These are phyloP conservation scores for Grigorovia yakushimaensis DNA, from an alignment of 805 yeast genomes.

Conservation along the genomic window DNA sequence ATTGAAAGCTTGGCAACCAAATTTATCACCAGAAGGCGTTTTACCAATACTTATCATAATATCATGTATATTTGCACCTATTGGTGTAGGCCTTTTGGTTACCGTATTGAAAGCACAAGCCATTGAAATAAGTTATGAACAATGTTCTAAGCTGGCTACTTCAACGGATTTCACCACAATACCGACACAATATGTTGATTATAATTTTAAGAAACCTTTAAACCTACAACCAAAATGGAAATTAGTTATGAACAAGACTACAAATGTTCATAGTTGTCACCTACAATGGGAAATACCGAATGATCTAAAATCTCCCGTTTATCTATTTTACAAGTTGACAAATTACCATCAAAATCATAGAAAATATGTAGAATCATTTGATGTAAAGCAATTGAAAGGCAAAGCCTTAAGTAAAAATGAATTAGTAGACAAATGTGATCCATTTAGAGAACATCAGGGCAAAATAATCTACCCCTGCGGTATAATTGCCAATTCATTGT, in stretches of 20 bases:
- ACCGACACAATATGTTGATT: conserved; percentile 46
- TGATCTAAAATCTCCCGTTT: conserved; percentile 61
- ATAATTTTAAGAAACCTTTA: conserved; percentile 46
- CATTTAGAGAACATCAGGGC: conserved; percentile 27
- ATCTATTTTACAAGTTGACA: conserved; percentile 73
- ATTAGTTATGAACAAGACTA: conserved; percentile 34
- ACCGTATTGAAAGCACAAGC: conserved; percentile 69
- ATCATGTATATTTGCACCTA: conserved; percentile 75
- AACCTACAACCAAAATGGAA: conserved; percentile 52
- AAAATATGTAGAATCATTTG: conserved; percentile 79
- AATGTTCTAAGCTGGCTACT: conserved; percentile 48
- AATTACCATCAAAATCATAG: conserved; percentile 93
- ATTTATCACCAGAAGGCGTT: conserved; percentile 85
- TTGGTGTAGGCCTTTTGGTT: conserved; percentile 74
- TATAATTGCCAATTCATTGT: conserved; percentile 66
- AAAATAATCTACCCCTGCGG: conserved; percentile 67
- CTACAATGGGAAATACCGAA: conserved; percentile 63
- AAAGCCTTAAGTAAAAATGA: conserved; percentile 44
- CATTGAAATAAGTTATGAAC: conserved; percentile 60
- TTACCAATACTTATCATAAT: conserved; percentile 69
- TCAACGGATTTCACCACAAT: conserved; percentile 36
- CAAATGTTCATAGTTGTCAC: conserved; percentile 40
- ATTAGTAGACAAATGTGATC: conserved; percentile 35
- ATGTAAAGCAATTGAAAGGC: conserved; percentile 74
- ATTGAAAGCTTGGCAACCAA: conserved; percentile 65